phyloP scores from a whole-genome alignment of 345 rosid genomes.

The Gossypium sturtianum region DNA sequence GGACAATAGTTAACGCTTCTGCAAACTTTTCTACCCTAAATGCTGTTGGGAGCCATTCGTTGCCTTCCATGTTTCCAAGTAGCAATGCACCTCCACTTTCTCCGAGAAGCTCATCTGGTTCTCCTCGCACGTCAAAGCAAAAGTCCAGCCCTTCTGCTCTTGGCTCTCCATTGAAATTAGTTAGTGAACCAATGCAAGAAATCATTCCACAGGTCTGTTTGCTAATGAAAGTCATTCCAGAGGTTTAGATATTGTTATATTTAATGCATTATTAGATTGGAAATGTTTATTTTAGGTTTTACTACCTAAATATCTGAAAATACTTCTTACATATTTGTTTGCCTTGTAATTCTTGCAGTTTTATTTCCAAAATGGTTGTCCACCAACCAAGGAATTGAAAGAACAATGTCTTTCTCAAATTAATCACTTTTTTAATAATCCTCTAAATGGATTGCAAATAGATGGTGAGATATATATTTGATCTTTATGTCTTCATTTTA shows the following conservation, averaged over 20 bases:
- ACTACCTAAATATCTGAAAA: not conserved
- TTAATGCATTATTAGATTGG: conserved; percentile 3
- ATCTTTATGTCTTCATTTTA: conserved; percentile 3
- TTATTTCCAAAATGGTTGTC: conserved; percentile 79
- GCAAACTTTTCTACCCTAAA: conserved; percentile 37
- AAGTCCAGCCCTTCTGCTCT: conserved; percentile 63
- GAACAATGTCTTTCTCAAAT: conserved; percentile 56
- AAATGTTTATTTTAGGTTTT: not conserved
- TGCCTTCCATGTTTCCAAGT: conserved; percentile 77
- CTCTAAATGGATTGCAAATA: conserved; percentile 50
- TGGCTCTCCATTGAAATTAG: conserved; percentile 65
- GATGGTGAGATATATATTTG: conserved; percentile 45
- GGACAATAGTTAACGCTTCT: conserved; percentile 41
- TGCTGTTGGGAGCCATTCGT: conserved; percentile 45
- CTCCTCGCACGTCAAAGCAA: conserved; percentile 64
- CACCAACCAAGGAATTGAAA: conserved; percentile 61
- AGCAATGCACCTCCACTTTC: conserved; percentile 89
- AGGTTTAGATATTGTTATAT: not conserved
- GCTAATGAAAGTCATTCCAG: not conserved
- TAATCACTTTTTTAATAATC: conserved; percentile 46
- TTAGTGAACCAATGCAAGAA: conserved; percentile 55
- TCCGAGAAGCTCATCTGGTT: conserved; percentile 68
- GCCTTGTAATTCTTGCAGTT: conserved; percentile 45
- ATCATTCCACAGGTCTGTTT: conserved; percentile 80
- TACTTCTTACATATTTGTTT: conserved; percentile 10